Conservation (phyloP, 257 asterid species). For the Galeopsis tetrahit region DNA sequence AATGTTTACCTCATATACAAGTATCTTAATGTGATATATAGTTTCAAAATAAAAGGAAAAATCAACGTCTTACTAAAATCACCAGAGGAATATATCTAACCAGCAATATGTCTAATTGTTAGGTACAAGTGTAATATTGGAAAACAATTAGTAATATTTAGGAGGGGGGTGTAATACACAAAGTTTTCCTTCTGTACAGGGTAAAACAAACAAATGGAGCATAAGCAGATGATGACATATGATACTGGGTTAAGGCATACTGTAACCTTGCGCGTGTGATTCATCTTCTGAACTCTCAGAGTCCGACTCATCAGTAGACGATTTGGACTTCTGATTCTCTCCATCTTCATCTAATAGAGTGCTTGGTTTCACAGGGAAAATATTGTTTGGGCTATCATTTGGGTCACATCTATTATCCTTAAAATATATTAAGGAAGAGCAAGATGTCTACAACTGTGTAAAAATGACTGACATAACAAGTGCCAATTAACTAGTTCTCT, state of each 20-base stretch:
- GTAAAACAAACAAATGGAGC: constrained; percentile 31
- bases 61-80: constrained; percentile 16
- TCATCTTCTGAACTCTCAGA: constrained; percentile 59
- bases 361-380: constrained; percentile 47
- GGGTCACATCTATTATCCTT: constrained; percentile 53
- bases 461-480: constrained; percentile 10
- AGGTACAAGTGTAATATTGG: constrained; percentile 15
- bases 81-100: constrained; percentile 23
- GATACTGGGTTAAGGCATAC: constrained; percentile 28
- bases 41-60: not conserved
- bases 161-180: constrained; percentile 26
- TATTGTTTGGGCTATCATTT: constrained; percentile 40
- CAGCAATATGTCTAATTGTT: constrained; percentile 5
- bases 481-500: constrained; percentile 24
- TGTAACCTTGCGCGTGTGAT: constrained; percentile 59
- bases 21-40: constrained; percentile 2
- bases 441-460: constrained; percentile 33
- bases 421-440: constrained; percentile 45
- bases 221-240: constrained; percentile 28
- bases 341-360: constrained; percentile 49
- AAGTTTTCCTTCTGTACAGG: constrained; percentile 14
- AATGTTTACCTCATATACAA: constrained; percentile 10
- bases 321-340: constrained; percentile 43
- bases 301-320: constrained; percentile 50
- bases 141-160: constrained; percentile 28